A percentile compares a stretch with the other conserved stretches of the same genome.
These are phyloP conservation scores for Magnolia officinalis DNA, from an alignment of 164 flowering plant genomes.

Conservation along the genomic window DNA sequence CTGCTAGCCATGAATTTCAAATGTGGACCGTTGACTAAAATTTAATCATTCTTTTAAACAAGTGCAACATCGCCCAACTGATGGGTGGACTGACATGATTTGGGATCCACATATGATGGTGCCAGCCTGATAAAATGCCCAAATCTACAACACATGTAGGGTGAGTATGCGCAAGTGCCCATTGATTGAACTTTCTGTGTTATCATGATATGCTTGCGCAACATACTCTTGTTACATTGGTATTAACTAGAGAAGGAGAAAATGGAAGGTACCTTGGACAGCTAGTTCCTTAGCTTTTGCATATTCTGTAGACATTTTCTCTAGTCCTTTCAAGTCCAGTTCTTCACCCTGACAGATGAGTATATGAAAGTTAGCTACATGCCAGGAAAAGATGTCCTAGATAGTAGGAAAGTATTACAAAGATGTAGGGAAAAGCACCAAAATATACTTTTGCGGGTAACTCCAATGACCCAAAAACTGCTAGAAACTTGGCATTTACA, in stretches of 20 bases:
- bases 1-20: no score
- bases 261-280: constrained; percentile 46
- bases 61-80: no score
- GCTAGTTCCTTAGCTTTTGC: constrained; percentile 25
- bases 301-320: constrained; percentile 49
- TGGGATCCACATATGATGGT: neutral
- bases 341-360: constrained; percentile 47
- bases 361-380: neutral
- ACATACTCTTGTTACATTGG: neutral
- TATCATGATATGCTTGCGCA: no score
- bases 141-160: neutral
- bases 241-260: neutral
- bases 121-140: neutral
- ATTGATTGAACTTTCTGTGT: no score
- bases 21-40: no score
- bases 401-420: no score
- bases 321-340: constrained; percentile 49
- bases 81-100: no score
- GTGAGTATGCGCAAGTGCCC: no score
- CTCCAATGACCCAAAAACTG: neutral
- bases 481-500: neutral
- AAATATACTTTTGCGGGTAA: no score
- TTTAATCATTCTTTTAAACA: no score
- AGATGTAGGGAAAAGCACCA: no score
- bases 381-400: no score